Evolutionary conservation across 1,139 yeast species (phyloP).

Genomic region (Taphrina flavorubra): DNA sequence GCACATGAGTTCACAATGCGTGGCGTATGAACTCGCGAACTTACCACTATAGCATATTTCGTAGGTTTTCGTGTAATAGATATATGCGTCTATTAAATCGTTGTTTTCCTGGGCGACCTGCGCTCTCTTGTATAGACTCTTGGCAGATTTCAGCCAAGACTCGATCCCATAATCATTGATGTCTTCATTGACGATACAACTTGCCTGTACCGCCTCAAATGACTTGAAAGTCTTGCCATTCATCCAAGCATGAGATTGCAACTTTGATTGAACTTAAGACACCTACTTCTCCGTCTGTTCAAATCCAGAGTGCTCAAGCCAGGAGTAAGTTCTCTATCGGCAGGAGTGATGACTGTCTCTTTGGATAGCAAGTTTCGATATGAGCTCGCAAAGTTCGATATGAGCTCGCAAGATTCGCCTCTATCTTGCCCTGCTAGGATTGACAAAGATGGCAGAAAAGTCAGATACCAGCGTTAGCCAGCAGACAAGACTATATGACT

Average conservation of each 20-base stretch:
- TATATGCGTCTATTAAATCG: constrained; percentile 31
- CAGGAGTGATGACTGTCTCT: too few relatives aligned
- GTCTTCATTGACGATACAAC: constrained; percentile 24
- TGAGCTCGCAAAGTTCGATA: too few relatives aligned
- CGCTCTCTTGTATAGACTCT: constrained; percentile 32
- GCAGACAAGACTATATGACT: too few relatives aligned
- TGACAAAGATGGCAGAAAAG: too few relatives aligned
- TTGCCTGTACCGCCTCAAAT: constrained; percentile 28
- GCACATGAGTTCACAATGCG: background rate
- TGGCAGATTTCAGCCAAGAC: constrained; percentile 36
- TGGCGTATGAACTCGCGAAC: background rate
- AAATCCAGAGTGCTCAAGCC: too few relatives aligned
- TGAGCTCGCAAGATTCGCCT: too few relatives aligned
- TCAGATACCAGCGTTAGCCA: too few relatives aligned
- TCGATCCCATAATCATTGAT: constrained; percentile 23
- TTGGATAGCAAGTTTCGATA: too few relatives aligned
- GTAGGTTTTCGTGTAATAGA: constrained; percentile 29
- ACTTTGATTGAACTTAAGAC: background rate
- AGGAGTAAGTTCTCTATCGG: too few relatives aligned
- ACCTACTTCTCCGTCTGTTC: too few relatives aligned
- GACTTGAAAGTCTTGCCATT: constrained; percentile 18
- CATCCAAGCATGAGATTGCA: constrained; percentile 19
- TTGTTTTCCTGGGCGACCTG: constrained; percentile 27
- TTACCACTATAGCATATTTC: constrained; percentile 29
- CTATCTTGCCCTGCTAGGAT: too few relatives aligned